These are phyloP conservation scores for Solanum habrochaites DNA, from an alignment of 257 asterid genomes.

Conservation along the genomic window DNA sequence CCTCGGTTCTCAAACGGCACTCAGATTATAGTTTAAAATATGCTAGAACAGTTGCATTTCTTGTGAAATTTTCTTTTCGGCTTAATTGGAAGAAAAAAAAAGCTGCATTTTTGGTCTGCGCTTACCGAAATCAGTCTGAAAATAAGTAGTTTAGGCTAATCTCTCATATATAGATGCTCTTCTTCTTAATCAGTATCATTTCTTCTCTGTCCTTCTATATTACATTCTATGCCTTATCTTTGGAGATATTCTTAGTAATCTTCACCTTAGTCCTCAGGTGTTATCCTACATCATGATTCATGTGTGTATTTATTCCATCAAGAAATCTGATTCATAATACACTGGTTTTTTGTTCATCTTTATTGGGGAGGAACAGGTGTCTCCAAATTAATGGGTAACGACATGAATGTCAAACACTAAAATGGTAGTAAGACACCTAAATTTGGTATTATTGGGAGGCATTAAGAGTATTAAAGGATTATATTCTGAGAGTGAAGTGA, in stretches of 20 bases:
- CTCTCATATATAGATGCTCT: not conserved
- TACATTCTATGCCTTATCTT: not conserved
- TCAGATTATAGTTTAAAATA: not conserved
- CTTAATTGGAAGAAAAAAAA: not conserved
- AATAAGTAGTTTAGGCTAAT: not conserved
- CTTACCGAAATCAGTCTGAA: not conserved
- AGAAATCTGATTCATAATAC: not conserved
- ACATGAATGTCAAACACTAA: not conserved
- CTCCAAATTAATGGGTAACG: not conserved
- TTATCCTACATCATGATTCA: not conserved
- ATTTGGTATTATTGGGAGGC: not conserved
- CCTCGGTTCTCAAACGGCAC: not conserved
- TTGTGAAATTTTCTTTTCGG: not conserved
- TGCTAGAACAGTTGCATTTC: not conserved
- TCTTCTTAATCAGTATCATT: not conserved
- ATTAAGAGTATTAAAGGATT: not conserved
- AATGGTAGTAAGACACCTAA: not conserved
- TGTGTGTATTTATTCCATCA: not conserved
- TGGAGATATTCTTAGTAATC: not conserved
- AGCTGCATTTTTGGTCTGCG: not conserved
- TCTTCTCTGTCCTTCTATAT: not conserved
- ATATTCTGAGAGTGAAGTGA: not conserved
- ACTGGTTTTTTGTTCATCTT: not conserved
- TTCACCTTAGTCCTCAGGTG: not conserved
- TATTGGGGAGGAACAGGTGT: not conserved